Evolutionary conservation across 1,284 basidiomycete genomes (phyloP).

Genomic region (Ganoderma leucocontextum): DNA sequence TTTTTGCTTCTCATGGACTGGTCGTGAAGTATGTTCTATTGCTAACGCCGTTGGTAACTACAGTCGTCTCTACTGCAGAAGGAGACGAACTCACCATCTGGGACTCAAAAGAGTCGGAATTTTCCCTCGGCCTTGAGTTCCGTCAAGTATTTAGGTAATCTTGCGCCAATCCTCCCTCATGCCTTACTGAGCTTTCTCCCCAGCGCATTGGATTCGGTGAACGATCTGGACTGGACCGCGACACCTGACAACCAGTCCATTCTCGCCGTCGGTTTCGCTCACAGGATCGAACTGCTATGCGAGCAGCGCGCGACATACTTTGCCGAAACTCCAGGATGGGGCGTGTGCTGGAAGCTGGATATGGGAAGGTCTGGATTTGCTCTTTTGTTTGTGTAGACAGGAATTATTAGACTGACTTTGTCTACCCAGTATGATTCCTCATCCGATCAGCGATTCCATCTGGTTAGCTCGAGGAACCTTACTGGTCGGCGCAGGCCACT

Average conservation of each 20-base stretch:
- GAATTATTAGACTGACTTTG: background rate
- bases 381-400: too few relatives aligned
- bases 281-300: constrained; percentile 83
- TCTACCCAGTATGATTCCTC: constrained; percentile 68
- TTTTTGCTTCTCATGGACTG: constrained; percentile 9
- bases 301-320: constrained; percentile 92
- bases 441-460: constrained; percentile 84
- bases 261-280: constrained; percentile 84
- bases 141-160: constrained; percentile 65
- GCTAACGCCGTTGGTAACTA: constrained; percentile 9
- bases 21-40: background rate
- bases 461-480: constrained; percentile 87
- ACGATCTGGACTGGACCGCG: constrained; percentile 92
- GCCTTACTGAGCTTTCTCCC: background rate
- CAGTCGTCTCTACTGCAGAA: constrained; percentile 62
- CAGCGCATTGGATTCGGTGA: constrained; percentile 63
- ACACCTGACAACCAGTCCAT: constrained; percentile 90
- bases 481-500: constrained; percentile 78
- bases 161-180: background rate
- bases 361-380: constrained; percentile 59
- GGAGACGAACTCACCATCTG: constrained; percentile 89
- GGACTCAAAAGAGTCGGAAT: constrained; percentile 95
- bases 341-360: constrained; percentile 75
- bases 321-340: constrained; percentile 83
- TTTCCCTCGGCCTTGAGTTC: constrained; percentile 88